phyloP scores from a whole-genome alignment of 495 filamentous ascomycete genomes.

The Apiosordaria backusii region DNA sequence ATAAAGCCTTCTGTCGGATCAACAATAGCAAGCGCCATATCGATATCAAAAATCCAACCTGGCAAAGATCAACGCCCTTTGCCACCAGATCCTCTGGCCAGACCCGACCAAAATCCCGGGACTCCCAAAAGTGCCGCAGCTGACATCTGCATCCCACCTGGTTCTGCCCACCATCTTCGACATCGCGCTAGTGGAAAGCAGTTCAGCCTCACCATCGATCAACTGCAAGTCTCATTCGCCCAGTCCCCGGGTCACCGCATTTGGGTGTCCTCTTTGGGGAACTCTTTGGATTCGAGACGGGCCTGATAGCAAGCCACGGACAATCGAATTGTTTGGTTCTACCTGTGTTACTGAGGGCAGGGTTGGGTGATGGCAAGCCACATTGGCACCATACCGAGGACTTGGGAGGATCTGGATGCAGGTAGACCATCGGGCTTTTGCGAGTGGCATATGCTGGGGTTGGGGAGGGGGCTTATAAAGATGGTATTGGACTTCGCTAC shows the following conservation, averaged over 20 bases:
- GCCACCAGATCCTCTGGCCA: neutral
- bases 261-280: neutral
- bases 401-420: neutral
- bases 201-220: neutral
- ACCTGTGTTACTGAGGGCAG: neutral
- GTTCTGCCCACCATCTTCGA: slow-evolving; percentile 1
- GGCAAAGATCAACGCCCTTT: neutral
- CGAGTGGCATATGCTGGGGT: neutral
- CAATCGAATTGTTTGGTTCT: neutral
- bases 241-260: neutral
- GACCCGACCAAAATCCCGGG: neutral
- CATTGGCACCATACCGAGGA: neutral
- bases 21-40: neutral
- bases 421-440: neutral
- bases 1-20: neutral
- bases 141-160: slow-evolving; percentile 3
- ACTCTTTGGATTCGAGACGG: neutral
- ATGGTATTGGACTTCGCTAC: neutral
- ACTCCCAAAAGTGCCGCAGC: neutral
- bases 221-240: neutral
- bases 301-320: neutral
- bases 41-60: neutral
- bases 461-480: neutral
- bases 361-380: neutral
- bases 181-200: neutral